Base-by-base conservation (phyloP, 768 basidiomycete genomes). In the Roridomyces roridus region DNA sequence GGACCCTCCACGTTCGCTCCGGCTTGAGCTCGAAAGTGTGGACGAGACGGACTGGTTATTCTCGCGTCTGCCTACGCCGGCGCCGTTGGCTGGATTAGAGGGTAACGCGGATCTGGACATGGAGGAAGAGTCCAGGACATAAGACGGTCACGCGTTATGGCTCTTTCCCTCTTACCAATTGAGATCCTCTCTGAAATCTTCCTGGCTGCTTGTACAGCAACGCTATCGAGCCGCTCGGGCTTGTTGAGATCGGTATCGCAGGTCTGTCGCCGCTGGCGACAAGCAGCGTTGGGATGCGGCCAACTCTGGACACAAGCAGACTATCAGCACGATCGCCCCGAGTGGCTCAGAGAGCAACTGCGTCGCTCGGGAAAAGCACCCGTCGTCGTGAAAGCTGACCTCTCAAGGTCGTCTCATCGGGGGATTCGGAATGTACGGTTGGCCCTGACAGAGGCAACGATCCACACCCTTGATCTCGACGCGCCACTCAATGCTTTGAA, bases 21-120 rank as follows among this genome's bases (percentile, higher is more conserved):
- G 74, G 43, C 70, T 68, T 46, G 76, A 76, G 25, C 72, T 69
- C 18, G 83, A 82, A 55, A 75, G 69, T 5, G 66, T 77, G 4
- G 85, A 86, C 5, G 84, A 74, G 31, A 76, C 71, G 35, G 85
- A 83, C 36, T 77, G 75, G 46, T 59, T 59, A 63, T 78, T 80
- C 46, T 85, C 85, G 60, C 82, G 81, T 57, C 84, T 75, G 11
- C 74, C 71, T 11, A 55, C 52, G 43, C 61, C 44, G 17, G 31
- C 26, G 28, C 47, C 48, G 18, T 51, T 37, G 7, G 55, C 55
- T 25, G 62, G 58, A 40, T 54, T 59, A 18, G 28, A 4, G 21
- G 58, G 58, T 24, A 59, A 37, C 1, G 47, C 28, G 2, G 48
- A 37, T 48, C 58, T 31, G 14, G 58, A 59, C 58, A 59, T 59